Percentiles rank a stretch among this genome's conserved stretches.
Evolutionary conservation across 2,329 filamentous ascomycete genomes (phyloP).

Genomic region (Alternaria sp.): DNA sequence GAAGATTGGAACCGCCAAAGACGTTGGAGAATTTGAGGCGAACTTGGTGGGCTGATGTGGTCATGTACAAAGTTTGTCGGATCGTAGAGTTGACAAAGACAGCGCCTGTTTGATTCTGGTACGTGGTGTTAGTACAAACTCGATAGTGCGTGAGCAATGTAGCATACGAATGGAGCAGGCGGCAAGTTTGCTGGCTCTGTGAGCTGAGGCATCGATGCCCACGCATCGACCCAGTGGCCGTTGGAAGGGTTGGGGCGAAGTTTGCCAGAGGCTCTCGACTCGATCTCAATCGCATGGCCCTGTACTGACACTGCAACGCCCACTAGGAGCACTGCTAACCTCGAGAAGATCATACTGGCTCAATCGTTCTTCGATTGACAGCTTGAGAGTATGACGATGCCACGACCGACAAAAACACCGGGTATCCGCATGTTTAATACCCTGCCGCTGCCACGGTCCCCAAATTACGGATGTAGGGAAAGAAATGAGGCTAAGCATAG

Average conservation of each 20-base stretch:
- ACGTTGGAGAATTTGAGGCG: slow-evolving; percentile 72
- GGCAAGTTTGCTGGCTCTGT: slow-evolving; percentile 71
- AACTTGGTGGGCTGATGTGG: slow-evolving; percentile 64
- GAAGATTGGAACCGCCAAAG: slow-evolving; percentile 68
- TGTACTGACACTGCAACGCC: slow-evolving; percentile 24
- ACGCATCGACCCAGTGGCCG: slow-evolving; percentile 69
- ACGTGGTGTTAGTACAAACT: slow-evolving; percentile 1
- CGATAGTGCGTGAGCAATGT: neutral
- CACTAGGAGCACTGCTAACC: slow-evolving; percentile 22
- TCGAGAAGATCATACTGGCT: slow-evolving; percentile 27
- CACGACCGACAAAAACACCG: neutral
- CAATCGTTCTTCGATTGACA: neutral
- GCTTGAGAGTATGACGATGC: neutral
- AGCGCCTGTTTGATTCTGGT: slow-evolving; percentile 61
- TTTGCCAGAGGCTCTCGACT: slow-evolving; percentile 6
- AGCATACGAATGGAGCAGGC: slow-evolving; percentile 61
- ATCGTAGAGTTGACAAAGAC: slow-evolving; percentile 71
- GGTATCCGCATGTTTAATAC: slow-evolving; percentile 26
- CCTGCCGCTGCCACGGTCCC: slow-evolving; percentile 8
- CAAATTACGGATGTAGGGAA: slow-evolving; percentile 32
- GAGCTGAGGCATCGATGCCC: slow-evolving; percentile 73
- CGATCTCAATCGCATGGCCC: slow-evolving; percentile 15
- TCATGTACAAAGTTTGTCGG: slow-evolving; percentile 71
- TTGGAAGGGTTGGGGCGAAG: slow-evolving; percentile 39
- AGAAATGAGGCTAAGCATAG: slow-evolving; percentile 25